Evolutionary conservation across 768 basidiomycete species (phyloP), one percentile per base, ranked within the genome.

Genomic region (Suillus bovinus): DNA sequence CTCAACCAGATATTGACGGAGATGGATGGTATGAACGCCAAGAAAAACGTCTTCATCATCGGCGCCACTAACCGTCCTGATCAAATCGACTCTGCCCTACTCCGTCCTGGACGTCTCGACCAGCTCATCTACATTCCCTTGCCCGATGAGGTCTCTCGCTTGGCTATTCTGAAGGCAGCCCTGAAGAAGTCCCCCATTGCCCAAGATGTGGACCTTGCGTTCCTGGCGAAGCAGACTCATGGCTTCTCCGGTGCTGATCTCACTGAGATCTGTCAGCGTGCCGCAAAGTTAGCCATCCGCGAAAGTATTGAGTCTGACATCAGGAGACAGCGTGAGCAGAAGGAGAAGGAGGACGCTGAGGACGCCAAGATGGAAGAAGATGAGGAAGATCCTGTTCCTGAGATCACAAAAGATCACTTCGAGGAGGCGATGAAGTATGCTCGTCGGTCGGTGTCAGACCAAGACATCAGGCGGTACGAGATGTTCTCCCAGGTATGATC

Each of bases 211-310:
- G 86, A 97, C 74, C 86, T 99, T 54, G 34, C 36, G 31, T 99
- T 88, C 88, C 82, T 99, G 65, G 85, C 96, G 59, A 96, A 90
- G 86, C 85, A 81, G 75, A 97, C 96, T 16, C 94, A 98, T 70
- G 97, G 97, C 14, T 99, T 90, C 87, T 99, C 96, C 71, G 97
- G 97, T 88, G 97, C 97, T 61, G 97, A 99, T 86, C 80, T 99
- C 68, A 96, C 96, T n/a, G 97, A 99, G 76, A 96, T 99, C 70
- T 99, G 96, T 75, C 96, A 99, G 77, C 88, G 97, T 57, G 90
- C 97, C 5, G 96, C 96, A 60, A 99, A 99, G 81, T 82, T 98
- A 60, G 96, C 96, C 1, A 99, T 99, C 71, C 86, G 96, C 31
- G 93, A 91, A 76, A 91, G 89, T 61, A 99, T 99, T 68, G 96